Conservation (phyloP, 2,329 filamentous ascomycete genomes). For the Sporothrix protearum region DNA sequence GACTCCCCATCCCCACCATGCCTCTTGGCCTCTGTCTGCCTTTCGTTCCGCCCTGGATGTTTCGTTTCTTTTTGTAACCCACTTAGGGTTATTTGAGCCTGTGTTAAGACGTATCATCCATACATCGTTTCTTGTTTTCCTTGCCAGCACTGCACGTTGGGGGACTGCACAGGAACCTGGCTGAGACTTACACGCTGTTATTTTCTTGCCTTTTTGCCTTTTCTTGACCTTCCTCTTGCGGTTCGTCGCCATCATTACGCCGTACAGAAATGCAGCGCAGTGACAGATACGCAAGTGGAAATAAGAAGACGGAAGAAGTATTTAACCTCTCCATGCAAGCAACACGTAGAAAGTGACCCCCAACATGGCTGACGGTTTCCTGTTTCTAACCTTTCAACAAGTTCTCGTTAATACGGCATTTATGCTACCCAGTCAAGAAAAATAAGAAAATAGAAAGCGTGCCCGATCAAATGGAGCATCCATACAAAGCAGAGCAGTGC, state of each 20-base stretch:
- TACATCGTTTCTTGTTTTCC: not conserved
- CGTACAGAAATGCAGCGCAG: not conserved
- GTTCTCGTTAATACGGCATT: not conserved
- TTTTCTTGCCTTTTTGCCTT: not conserved
- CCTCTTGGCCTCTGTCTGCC: not conserved
- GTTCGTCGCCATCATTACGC: not conserved
- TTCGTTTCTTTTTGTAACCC: not conserved
- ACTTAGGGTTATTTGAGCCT: not conserved
- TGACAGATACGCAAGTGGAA: conserved; percentile 9
- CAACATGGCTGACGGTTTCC: not conserved
- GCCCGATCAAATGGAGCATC: conserved; percentile 2
- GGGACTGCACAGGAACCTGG: not conserved
- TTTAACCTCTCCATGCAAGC: not conserved
- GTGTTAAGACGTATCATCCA: not conserved
- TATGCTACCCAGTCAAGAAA: not conserved
- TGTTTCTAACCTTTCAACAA: not conserved
- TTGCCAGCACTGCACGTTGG: not conserved
- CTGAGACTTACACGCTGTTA: not conserved
- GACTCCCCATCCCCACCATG: not conserved
- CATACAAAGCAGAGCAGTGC: conserved; percentile 4
- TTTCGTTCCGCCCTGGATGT: conserved; percentile 1
- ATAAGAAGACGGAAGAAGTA: not conserved
- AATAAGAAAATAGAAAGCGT: not conserved
- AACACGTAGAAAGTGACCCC: not conserved
- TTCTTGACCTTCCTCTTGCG: not conserved